These are phyloP conservation scores for Suzukiozyma palmioleophila DNA, from an alignment of 1,139 yeast genomes.

Conservation along the genomic window DNA sequence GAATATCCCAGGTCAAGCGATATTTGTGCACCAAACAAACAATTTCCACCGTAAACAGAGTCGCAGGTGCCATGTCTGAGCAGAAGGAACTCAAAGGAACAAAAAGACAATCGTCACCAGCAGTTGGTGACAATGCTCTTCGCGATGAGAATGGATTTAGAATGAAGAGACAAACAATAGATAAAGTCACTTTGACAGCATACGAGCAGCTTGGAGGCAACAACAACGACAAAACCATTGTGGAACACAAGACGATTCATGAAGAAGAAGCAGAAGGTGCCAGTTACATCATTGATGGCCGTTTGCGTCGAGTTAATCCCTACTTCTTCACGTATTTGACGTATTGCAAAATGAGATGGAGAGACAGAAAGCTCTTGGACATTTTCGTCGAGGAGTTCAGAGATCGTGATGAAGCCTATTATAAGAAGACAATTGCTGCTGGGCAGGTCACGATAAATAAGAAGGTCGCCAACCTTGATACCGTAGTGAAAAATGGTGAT, in stretches of 20 bases:
- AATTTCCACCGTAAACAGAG: background rate
- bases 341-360: constrained; percentile 89
- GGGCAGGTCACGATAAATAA: constrained; percentile 77
- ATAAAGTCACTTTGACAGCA: constrained; percentile 38
- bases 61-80: constrained; percentile 5
- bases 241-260: constrained; percentile 40
- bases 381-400: constrained; percentile 82
- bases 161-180: constrained; percentile 42
- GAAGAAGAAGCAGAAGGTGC: constrained; percentile 56
- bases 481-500: constrained; percentile 78
- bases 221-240: constrained; percentile 21
- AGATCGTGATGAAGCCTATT: constrained; percentile 69
- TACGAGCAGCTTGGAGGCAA: constrained; percentile 37
- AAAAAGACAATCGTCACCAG: constrained; percentile 21
- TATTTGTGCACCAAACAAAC: background rate
- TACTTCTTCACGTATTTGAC: constrained; percentile 88
- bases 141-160: constrained; percentile 50
- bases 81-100: constrained; percentile 10
- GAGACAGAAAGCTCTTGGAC: constrained; percentile 72
- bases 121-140: constrained; percentile 14
- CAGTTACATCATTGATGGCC: constrained; percentile 49
- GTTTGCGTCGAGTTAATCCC: constrained; percentile 72
- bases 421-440: constrained; percentile 57
- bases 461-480: constrained; percentile 57
- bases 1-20: background rate